These are phyloP conservation scores for Verticillium nonalfalfae DNA, from an alignment of 2,329 filamentous ascomycete species.

Conservation along the genomic window DNA sequence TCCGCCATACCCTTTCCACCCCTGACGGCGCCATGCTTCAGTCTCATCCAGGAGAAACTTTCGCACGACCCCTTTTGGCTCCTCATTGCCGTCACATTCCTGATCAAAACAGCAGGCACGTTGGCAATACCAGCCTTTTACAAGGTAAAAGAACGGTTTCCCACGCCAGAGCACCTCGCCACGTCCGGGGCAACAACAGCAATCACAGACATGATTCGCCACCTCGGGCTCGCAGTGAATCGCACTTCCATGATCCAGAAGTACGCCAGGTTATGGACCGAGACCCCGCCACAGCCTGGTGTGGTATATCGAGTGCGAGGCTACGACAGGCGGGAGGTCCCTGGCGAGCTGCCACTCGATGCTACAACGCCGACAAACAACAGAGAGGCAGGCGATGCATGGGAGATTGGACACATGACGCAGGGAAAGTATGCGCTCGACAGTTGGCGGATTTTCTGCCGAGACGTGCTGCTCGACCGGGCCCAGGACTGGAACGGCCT, in stretches of 20 bases:
- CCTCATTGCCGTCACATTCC: conserved; percentile 75
- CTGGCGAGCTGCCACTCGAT: background rate
- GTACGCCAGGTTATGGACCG: conserved; percentile 64
- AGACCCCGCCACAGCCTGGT: conserved; percentile 52
- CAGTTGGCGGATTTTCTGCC: conserved; percentile 90
- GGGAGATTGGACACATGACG: conserved; percentile 83
- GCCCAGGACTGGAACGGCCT: conserved; percentile 61
- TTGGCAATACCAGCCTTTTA: conserved; percentile 73
- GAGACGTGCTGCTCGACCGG: conserved; percentile 65
- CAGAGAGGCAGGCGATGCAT: conserved; percentile 38
- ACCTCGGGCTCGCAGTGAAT: conserved; percentile 64
- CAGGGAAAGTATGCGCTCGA: conserved; percentile 79
- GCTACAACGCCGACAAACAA: conserved; percentile 11
- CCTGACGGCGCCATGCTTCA: conserved; percentile 58
- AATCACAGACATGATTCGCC: conserved; percentile 56
- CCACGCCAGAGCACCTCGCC: conserved; percentile 58
- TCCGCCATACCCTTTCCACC: conserved; percentile 61
- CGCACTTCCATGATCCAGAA: conserved; percentile 63
- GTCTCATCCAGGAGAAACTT: conserved; percentile 78
- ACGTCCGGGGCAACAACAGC: conserved; percentile 39
- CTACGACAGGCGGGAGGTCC: conserved; percentile 33
- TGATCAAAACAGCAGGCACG: conserved; percentile 72
- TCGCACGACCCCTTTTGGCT: conserved; percentile 71
- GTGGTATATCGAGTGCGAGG: conserved; percentile 46
- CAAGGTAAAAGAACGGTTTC: conserved; percentile 59